Evolutionary conservation across 139 green algal species (phyloP), one percentile per base, ranked within the genome.

Genomic region (Haematococcus lacustris): DNA sequence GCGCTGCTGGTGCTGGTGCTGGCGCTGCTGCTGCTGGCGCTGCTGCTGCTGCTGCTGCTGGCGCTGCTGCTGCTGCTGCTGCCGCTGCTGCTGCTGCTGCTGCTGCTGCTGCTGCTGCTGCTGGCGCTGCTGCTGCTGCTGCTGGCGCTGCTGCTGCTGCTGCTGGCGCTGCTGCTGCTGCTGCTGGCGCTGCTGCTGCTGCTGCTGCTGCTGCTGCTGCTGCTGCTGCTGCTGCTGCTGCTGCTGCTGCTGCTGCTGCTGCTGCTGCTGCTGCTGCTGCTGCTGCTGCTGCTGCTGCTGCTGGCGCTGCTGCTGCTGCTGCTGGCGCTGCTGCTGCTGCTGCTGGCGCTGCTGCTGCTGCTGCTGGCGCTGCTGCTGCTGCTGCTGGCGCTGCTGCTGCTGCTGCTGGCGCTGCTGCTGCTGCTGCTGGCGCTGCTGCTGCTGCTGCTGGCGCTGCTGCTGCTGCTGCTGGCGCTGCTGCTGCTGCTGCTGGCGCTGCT

Each of bases 301-400:
- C 50, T 59, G 3, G 6, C 13, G 30, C 43, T 59, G 30, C 17
- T 68, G 66, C 67, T 64, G 67, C 43, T 65, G 32, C 38, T 40
- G 21, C 71, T 70, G 34, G 61, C 60, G 68, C 34, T 59, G 74
- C 74, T 71, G 41, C 61, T 75, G 71, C 5, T 74, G 53, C 38
- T 78, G 26, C 33, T 74, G 66, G 7, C 53, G 2, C 1, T n/a
- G 47, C n/a, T 69, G 47, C 32, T 68, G 66, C 51, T 78, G 50
- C 3, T 73, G 57, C 1, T 70, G 60, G 41, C 59, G 66, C 53
- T 79, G 74, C 61, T 71, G 74, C 25, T 33, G 64, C 64, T 63
- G 33, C 41, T 64, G 67, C 41, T 62, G 40, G 28, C 2, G 39
- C 43, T n/a, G 5, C 9, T 17, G 66, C 67, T 57, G 40, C 23